Evolutionary conservation across 2,329 filamentous ascomycete genomes (phyloP).

Genomic region (Kalaharituber pfeilii): DNA sequence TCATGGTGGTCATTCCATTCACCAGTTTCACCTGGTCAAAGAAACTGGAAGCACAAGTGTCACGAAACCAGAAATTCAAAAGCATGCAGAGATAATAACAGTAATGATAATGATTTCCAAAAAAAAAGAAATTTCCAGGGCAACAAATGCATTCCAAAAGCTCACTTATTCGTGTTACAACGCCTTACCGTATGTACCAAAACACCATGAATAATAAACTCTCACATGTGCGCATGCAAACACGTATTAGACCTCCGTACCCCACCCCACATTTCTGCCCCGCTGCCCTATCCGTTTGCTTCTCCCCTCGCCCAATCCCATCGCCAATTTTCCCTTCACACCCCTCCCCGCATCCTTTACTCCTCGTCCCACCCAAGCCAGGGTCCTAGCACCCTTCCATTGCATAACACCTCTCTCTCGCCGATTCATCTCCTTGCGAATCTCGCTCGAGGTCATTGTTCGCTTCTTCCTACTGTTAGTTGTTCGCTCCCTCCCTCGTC

Average conservation of each 20-base stretch:
- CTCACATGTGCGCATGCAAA: no score
- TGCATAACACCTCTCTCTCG: conserved; percentile 57
- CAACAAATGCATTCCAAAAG: no score
- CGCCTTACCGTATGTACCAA: no score
- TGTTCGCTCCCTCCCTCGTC: conserved; percentile 27
- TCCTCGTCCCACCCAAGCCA: conserved; percentile 67
- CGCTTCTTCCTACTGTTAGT: conserved; percentile 37
- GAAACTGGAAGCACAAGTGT: no score
- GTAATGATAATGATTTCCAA: no score
- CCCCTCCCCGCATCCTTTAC: conserved; percentile 59
- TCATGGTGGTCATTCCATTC: no score
- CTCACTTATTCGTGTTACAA: no score
- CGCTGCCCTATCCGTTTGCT: conserved; percentile 53
- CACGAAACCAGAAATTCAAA: no score
- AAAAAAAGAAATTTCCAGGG: no score
- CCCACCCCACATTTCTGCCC: not conserved
- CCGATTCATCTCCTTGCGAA: conserved; percentile 43
- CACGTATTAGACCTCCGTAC: not conserved
- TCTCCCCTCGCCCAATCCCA: conserved; percentile 69
- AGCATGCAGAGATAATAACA: no score
- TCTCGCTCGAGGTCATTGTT: conserved; percentile 33
- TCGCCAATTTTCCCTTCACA: conserved; percentile 55
- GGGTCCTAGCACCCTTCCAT: conserved; percentile 61
- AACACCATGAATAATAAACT: no score
- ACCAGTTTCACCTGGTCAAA: no score